A percentile compares a stretch with the other conserved stretches of the same genome.
Conservation (phyloP, 352 stramenopile species). For the Pythium rhizo-oryzae region DNA sequence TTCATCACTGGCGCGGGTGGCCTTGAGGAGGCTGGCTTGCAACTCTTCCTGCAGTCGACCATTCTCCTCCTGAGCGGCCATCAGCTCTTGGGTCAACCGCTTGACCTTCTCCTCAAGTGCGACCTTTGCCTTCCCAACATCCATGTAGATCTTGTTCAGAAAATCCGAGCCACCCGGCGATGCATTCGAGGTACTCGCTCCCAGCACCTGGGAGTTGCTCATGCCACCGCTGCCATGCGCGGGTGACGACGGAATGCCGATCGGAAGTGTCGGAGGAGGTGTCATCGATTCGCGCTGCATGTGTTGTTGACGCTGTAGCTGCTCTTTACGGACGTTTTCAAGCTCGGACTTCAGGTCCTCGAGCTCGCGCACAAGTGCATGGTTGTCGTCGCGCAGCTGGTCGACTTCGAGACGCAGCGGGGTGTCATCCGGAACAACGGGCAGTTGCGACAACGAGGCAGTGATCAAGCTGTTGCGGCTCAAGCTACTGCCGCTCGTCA, state of each 20-base stretch:
- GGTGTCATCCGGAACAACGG: constrained; percentile 28
- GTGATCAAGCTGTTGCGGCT: constrained; percentile 24
- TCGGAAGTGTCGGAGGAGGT: constrained; percentile 15
- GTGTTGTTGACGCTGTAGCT: constrained; percentile 6
- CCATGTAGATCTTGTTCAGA: constrained; percentile 80
- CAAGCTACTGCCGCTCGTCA: constrained; percentile 38
- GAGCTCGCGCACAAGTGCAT: constrained; percentile 43
- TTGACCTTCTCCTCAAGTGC: constrained; percentile 72
- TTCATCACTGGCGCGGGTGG: not conserved
- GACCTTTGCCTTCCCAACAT: constrained; percentile 80
- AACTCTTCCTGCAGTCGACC: constrained; percentile 43
- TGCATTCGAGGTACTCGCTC: constrained; percentile 2
- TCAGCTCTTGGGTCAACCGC: constrained; percentile 51
- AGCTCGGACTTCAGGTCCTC: constrained; percentile 42
- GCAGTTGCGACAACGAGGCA: constrained; percentile 27
- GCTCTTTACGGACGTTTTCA: constrained; percentile 12
- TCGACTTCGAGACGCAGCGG: constrained; percentile 46
- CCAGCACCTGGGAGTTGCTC: constrained; percentile 13
- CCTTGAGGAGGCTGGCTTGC: constrained; percentile 15
- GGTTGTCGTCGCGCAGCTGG: constrained; percentile 37
- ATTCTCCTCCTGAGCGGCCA: constrained; percentile 56
- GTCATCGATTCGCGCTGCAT: constrained; percentile 32
- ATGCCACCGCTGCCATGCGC: not conserved
- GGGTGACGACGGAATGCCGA: not conserved
- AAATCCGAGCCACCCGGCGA: constrained; percentile 39